Conservation (phyloP, 1,284 basidiomycete genomes). For the Trametes versicolor region DNA sequence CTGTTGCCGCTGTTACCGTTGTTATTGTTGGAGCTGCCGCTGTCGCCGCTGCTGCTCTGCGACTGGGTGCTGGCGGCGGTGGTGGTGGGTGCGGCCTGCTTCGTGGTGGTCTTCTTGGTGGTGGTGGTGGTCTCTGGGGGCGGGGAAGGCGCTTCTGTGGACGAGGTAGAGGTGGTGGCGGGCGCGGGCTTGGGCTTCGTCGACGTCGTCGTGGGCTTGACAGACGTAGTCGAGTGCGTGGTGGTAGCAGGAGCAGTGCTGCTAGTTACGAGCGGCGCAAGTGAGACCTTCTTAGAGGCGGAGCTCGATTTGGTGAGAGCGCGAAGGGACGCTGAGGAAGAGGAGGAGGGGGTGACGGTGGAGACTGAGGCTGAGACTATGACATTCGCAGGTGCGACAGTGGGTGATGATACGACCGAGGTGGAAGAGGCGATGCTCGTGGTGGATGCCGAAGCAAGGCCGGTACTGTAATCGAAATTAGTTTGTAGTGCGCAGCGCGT, state of each 20-base stretch:
- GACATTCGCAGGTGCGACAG: slow-evolving; percentile 24
- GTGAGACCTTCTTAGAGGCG: slow-evolving; percentile 20
- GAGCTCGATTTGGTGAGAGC: slow-evolving; percentile 28
- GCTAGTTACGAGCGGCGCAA: slow-evolving; percentile 15
- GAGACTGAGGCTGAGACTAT: slow-evolving; percentile 33
- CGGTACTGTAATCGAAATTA: slow-evolving; percentile 17
- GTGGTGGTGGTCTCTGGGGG: slow-evolving; percentile 21
- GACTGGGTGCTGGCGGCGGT: slow-evolving; percentile 13
- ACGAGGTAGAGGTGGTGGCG: slow-evolving; percentile 27
- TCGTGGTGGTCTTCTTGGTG: slow-evolving; percentile 21
- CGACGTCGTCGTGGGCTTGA: slow-evolving; percentile 26
- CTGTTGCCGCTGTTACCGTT: background rate
- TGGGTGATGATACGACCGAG: slow-evolving; percentile 9
- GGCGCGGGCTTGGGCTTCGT: slow-evolving; percentile 37
- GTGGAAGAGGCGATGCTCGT: slow-evolving; percentile 23
- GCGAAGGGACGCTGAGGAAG: slow-evolving; percentile 20
- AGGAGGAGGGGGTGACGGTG: slow-evolving; percentile 20
- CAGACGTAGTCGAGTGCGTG: slow-evolving; percentile 23
- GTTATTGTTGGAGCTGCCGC: slow-evolving; percentile 3
- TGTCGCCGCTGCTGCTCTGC: slow-evolving; percentile 1
- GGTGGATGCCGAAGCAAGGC: slow-evolving; percentile 23
- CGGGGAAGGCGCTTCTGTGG: slow-evolving; percentile 29
- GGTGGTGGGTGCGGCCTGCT: slow-evolving; percentile 23
- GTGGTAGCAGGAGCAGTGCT: slow-evolving; percentile 22
- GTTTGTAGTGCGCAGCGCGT: background rate